These are phyloP conservation scores for Penicillium brasilianum DNA, from an alignment of 2,329 filamentous ascomycete genomes.

Conservation along the genomic window DNA sequence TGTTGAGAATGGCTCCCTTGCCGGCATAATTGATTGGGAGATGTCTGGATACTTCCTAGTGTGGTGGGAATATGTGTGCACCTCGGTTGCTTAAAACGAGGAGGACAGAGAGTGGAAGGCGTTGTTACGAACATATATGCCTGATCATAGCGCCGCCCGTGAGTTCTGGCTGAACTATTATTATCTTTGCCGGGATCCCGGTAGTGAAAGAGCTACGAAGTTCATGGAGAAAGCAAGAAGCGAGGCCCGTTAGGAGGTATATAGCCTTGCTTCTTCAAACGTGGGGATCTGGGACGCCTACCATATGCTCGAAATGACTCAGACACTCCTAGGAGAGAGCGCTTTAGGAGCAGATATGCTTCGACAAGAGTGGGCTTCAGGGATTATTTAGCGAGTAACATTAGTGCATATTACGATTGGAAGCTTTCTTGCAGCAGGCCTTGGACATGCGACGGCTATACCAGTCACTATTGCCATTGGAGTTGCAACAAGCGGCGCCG, in stretches of 20 bases:
- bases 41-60: constrained; percentile 43
- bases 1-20: constrained; percentile 42
- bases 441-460: too few relatives aligned
- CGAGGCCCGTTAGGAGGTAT: constrained; percentile 7
- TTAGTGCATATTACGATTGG: too few relatives aligned
- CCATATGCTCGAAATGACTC: too few relatives aligned
- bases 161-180: constrained; percentile 29
- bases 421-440: too few relatives aligned
- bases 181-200: constrained; percentile 17
- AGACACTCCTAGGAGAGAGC: too few relatives aligned
- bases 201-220: constrained; percentile 13
- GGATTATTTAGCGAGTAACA: too few relatives aligned
- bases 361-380: too few relatives aligned
- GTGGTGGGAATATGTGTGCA: constrained; percentile 19
- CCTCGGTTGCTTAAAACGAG: constrained; percentile 20
- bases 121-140: constrained; percentile 25
- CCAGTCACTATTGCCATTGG: too few relatives aligned
- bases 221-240: constrained; percentile 14
- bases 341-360: too few relatives aligned
- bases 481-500: too few relatives aligned
- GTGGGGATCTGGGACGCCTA: neutral
- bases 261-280: neutral
- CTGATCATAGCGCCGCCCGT: constrained; percentile 25
- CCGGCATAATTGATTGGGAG: constrained; percentile 49
- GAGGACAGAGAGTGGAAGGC: constrained; percentile 29